These are phyloP conservation scores for Drechslerella coelobrocha DNA, from an alignment of 2,329 filamentous ascomycete species.

Conservation along the genomic window DNA sequence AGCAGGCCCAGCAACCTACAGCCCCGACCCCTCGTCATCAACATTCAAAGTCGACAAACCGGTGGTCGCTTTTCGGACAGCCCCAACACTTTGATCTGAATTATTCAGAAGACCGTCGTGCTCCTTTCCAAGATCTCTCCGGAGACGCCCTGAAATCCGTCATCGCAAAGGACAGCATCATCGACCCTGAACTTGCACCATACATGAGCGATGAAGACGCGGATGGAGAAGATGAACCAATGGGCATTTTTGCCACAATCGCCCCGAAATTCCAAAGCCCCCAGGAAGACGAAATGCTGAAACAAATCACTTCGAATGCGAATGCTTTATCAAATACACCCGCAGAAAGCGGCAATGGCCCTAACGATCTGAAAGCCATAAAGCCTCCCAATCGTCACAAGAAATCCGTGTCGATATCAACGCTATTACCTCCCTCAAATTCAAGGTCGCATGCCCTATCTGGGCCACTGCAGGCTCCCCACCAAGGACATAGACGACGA, in stretches of 20 bases:
- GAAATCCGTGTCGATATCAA: constrained; percentile 46
- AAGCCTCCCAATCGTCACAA: constrained; percentile 41
- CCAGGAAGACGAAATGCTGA: constrained; percentile 46
- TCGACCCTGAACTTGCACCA: constrained; percentile 91
- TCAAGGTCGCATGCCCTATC: constrained; percentile 27
- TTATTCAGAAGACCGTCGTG: constrained; percentile 76
- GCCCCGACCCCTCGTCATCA: constrained; percentile 63
- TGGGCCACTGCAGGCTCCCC: constrained; percentile 13
- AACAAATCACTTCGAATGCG: constrained; percentile 37
- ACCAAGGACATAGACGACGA: constrained; percentile 31
- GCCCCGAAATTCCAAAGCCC: constrained; percentile 58
- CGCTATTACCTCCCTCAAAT: constrained; percentile 18
- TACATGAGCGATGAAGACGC: constrained; percentile 96
- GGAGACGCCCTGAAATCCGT: constrained; percentile 76
- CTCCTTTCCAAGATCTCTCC: constrained; percentile 79
- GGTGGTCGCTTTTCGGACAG: constrained; percentile 76
- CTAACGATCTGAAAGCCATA: constrained; percentile 28
- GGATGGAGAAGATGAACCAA: constrained; percentile 82
- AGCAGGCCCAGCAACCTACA: constrained; percentile 43
- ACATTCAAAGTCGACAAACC: constrained; percentile 73
- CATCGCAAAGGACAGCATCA: constrained; percentile 99
- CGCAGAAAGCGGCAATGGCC: constrained; percentile 4
- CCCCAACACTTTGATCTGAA: constrained; percentile 72
- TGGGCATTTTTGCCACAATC: constrained; percentile 80
- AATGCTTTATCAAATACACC: constrained; percentile 21